phyloP scores from a whole-genome alignment of 768 basidiomycete genomes.

The Auriscalpium vulgare region DNA sequence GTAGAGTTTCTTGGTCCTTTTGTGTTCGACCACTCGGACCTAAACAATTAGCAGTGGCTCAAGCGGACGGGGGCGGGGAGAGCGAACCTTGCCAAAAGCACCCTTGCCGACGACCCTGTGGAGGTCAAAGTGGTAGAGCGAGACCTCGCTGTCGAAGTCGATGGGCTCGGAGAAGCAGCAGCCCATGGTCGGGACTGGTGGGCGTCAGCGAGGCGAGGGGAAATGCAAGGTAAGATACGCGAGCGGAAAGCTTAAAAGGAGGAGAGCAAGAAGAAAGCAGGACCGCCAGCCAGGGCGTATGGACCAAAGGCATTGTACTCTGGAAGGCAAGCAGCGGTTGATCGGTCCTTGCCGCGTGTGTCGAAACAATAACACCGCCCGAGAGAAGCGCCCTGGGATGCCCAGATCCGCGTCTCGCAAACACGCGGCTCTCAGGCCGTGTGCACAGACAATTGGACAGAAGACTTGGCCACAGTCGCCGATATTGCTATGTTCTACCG shows the following conservation, averaged over 20 bases:
- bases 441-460: conserved; percentile 4
- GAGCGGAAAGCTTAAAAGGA: conserved; percentile 11
- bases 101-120: conserved; percentile 94
- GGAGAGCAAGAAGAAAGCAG: conserved; percentile 2
- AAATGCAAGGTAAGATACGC: not conserved
- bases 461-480: not conserved
- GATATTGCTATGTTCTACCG: too few relatives aligned
- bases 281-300: not conserved
- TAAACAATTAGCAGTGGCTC: conserved; percentile 9
- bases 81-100: conserved; percentile 88
- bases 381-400: not conserved
- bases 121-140: conserved; percentile 94
- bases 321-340: conserved; percentile 6
- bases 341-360: conserved; percentile 7
- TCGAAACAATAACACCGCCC: conserved; percentile 5
- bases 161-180: conserved; percentile 35
- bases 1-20: conserved; percentile 41
- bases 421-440: not conserved
- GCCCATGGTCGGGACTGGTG: conserved; percentile 14
- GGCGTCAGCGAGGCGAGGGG: conserved; percentile 1
- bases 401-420: too few relatives aligned
- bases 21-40: conserved; percentile 53
- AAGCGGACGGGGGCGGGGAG: not conserved
- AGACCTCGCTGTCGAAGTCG: conserved; percentile 56
- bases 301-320: conserved; percentile 3